phyloP scores from a whole-genome alignment of 495 filamentous ascomycete genomes.

The Gamarada debralockiae region DNA sequence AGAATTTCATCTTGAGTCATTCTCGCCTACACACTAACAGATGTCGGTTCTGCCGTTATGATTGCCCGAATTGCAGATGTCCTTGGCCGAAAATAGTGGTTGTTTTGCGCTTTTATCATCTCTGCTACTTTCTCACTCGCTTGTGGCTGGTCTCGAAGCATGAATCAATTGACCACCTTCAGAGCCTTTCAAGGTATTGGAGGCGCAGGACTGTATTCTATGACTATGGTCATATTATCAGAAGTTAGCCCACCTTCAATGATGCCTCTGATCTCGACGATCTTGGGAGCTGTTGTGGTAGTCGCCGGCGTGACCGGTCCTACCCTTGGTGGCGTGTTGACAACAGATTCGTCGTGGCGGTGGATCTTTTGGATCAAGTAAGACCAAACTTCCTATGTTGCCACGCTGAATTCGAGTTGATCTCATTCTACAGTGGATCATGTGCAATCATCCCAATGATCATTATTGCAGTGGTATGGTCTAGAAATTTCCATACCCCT shows the following conservation, averaged over 20 bases:
- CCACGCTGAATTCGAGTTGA: too few species aligned
- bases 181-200: conserved; percentile 38
- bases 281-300: conserved; percentile 29
- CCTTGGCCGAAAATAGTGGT: conserved; percentile 42
- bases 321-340: conserved; percentile 40
- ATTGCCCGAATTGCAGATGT: conserved; percentile 47
- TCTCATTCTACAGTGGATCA: too few species aligned
- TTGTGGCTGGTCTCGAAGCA: conserved; percentile 38
- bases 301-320: conserved; percentile 35
- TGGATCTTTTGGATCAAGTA: conserved; percentile 48
- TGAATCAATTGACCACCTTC: conserved; percentile 39
- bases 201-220: conserved; percentile 38
- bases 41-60: conserved; percentile 35
- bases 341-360: conserved; percentile 38
- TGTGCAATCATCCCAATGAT: too few species aligned
- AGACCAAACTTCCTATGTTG: conserved; percentile 39
- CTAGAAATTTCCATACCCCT: too few species aligned
- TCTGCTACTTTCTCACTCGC: conserved; percentile 50
- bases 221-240: conserved; percentile 45
- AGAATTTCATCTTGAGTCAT: too few species aligned
- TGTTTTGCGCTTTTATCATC: conserved; percentile 40
- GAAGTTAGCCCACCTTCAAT: conserved; percentile 37
- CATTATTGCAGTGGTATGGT: too few species aligned
- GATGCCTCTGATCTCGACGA: conserved; percentile 30
- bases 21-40: conserved; percentile 40